Percentiles rank a stretch among this genome's conserved stretches.
phyloP scores from a whole-genome alignment of 1,139 yeast species.

The Pichia sp. region DNA sequence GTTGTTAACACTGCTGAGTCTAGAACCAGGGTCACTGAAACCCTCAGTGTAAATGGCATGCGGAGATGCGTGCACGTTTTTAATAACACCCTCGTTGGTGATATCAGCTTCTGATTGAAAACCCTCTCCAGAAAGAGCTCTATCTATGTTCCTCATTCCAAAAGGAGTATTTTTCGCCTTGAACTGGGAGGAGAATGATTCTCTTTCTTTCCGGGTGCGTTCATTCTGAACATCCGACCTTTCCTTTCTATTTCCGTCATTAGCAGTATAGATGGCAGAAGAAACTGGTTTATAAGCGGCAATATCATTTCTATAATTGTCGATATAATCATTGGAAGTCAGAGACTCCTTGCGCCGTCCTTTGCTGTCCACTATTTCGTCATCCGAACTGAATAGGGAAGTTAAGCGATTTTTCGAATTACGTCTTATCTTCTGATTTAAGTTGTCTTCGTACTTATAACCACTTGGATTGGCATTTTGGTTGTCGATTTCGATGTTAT shows the following conservation, averaged over 20 bases:
- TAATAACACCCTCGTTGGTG: neutral
- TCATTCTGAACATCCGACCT: constrained; percentile 1
- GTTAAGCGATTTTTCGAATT: neutral
- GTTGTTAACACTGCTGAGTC: constrained; percentile 6
- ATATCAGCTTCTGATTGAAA: constrained; percentile 3
- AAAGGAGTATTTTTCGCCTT: neutral
- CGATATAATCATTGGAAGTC: constrained; percentile 2
- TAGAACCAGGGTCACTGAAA: constrained; percentile 5
- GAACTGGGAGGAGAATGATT: constrained; percentile 5
- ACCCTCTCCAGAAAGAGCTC: constrained; percentile 4
- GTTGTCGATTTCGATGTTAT: too few relatives aligned
- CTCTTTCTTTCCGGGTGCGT: too few relatives aligned
- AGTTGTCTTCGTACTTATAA: constrained; percentile 4
- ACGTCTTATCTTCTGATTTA: constrained; percentile 2
- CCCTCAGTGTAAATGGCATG: constrained; percentile 6
- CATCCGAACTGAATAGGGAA: constrained; percentile 6
- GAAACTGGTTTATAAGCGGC: constrained; percentile 3
- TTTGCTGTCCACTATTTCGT: constrained; percentile 1
- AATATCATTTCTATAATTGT: constrained; percentile 5
- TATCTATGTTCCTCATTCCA: constrained; percentile 6
- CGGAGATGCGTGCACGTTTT: constrained; percentile 6
- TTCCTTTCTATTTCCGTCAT: neutral
- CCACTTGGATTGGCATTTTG: neutral
- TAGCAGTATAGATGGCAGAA: neutral
- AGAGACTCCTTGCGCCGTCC: neutral